phyloP scores from a whole-genome alignment of 805 yeast genomes.

The Ogataea nitratoaversa region DNA sequence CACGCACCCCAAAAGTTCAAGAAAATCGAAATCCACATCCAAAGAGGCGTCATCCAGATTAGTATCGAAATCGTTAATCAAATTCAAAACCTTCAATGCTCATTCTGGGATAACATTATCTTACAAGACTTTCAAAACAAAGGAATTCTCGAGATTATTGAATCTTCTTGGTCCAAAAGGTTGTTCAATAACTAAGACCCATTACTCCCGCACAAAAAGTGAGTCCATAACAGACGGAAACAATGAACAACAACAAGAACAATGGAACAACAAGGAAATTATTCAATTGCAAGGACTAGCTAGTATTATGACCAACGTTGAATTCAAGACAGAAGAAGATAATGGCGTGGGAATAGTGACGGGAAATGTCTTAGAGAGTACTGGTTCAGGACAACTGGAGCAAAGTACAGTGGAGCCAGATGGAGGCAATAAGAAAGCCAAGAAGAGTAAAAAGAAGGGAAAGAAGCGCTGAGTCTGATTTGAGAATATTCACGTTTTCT shows the following conservation, averaged over 20 bases:
- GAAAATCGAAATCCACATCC: no score
- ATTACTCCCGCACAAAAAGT: neutral
- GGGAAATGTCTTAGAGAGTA: no score
- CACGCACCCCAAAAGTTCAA: slow-evolving; percentile 26
- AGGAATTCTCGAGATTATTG: slow-evolving; percentile 70
- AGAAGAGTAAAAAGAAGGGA: slow-evolving; percentile 22
- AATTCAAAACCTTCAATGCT: slow-evolving; percentile 64
- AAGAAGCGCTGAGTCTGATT: slow-evolving; percentile 21
- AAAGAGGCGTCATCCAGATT: no score
- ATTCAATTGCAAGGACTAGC: slow-evolving; percentile 26
- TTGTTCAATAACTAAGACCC: slow-evolving; percentile 32
- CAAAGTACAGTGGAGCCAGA: neutral
- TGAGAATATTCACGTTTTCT: no score
- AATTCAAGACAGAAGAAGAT: slow-evolving; percentile 12
- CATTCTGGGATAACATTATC: slow-evolving; percentile 57
- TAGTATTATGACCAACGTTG: slow-evolving; percentile 21
- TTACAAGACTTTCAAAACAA: slow-evolving; percentile 54
- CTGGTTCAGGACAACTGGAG: no score
- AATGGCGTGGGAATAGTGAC: no score
- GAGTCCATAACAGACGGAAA: neutral
- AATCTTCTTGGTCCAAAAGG: slow-evolving; percentile 70
- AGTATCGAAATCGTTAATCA: slow-evolving; percentile 26
- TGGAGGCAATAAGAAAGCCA: slow-evolving; percentile 10
- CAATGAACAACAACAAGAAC: slow-evolving; percentile 1
- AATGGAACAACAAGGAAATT: slow-evolving; percentile 3